phyloP scores from a whole-genome alignment of 176 grass and related monocot species.

The Avena eriantha region DNA sequence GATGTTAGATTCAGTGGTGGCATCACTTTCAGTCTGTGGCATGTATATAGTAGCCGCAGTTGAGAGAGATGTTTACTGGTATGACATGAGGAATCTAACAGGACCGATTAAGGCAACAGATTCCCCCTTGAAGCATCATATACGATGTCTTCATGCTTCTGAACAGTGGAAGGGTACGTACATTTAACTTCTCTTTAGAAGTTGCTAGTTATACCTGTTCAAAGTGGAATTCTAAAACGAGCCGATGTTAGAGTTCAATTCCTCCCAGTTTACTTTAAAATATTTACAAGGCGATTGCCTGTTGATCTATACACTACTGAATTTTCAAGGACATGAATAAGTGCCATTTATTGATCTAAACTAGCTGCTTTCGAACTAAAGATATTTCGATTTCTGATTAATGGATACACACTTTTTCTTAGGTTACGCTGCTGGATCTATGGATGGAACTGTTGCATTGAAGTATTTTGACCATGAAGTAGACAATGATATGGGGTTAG shows the following conservation, averaged over 20 bases:
- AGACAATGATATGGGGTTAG: slow-evolving; percentile 58
- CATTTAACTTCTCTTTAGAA: slow-evolving; percentile 27
- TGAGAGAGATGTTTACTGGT: slow-evolving; percentile 55
- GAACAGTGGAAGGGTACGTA: slow-evolving; percentile 56
- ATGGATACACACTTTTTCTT: not conserved
- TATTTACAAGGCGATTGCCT: not conserved
- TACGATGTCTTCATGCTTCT: slow-evolving; percentile 63
- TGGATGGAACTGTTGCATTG: slow-evolving; percentile 64
- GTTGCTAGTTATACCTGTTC: slow-evolving; percentile 6
- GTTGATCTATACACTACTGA: not conserved
- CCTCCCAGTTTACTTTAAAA: slow-evolving; percentile 5
- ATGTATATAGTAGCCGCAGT: slow-evolving; percentile 60
- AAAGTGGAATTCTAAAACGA: not conserved
- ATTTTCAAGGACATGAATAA: not conserved
- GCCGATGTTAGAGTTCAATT: not conserved
- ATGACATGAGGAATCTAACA: slow-evolving; percentile 69
- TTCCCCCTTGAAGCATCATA: slow-evolving; percentile 52
- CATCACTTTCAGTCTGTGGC: slow-evolving; percentile 66
- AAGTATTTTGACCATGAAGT: slow-evolving; percentile 64
- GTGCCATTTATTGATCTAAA: not conserved
- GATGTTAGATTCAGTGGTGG: slow-evolving; percentile 51
- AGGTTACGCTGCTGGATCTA: slow-evolving; percentile 65
- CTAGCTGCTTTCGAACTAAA: slow-evolving; percentile 7
- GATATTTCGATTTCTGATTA: not conserved
- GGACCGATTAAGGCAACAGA: slow-evolving; percentile 52